Evolutionary conservation across 2,329 filamentous ascomycete genomes (phyloP).

Genomic region (Calonectria ilicicola): DNA sequence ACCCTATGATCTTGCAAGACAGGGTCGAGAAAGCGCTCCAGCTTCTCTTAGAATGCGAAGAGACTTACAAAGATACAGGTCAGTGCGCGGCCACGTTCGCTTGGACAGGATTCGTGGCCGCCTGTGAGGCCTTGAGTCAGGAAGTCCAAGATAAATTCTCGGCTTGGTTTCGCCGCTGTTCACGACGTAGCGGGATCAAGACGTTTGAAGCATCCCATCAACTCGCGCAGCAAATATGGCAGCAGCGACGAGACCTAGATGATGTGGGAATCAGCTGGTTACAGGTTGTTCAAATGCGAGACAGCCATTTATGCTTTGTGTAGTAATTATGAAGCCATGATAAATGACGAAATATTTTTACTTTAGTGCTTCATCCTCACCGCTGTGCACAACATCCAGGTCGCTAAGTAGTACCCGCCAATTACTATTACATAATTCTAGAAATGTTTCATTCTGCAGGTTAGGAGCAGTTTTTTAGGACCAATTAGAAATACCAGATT

Average conservation of each 20-base stretch:
- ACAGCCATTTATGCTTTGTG: neutral
- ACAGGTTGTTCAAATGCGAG: neutral
- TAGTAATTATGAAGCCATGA: neutral
- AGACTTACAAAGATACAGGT: neutral
- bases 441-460: too few species aligned
- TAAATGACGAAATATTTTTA: neutral
- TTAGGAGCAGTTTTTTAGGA: too few species aligned
- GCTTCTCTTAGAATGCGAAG: neutral
- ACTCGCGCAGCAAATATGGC: neutral
- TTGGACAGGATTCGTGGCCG: constrained; percentile 1
- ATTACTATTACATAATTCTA: too few species aligned
- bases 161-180: neutral
- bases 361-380: too few species aligned
- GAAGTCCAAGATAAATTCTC: neutral
- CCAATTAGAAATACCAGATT: too few species aligned
- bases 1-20: neutral
- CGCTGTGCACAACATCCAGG: too few species aligned
- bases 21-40: neutral
- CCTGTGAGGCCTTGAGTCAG: neutral
- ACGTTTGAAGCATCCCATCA: neutral
- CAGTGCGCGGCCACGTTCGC: neutral
- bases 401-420: too few species aligned
- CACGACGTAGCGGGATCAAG: neutral
- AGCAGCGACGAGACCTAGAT: neutral
- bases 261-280: neutral